Base-by-base conservation (phyloP, 176 grass and related monocot genomes). In the Oryza longistaminata region DNA sequence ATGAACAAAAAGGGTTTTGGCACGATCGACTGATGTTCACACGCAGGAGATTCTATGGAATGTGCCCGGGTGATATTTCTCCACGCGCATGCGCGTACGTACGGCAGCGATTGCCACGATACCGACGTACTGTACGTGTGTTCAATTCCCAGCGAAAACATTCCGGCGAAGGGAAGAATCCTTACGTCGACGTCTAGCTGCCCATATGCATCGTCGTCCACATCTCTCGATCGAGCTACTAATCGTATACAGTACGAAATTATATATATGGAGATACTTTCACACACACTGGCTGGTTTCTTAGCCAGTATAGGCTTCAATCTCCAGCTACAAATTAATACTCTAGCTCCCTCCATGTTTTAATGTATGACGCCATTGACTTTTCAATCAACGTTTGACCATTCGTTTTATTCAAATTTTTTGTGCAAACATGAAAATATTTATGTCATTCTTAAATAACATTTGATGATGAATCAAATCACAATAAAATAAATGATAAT, bases 61-160 rank as follows among this genome's bases (percentile, higher is more conserved):
- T 82, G 68, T 70, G 77, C 25, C 33, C 4, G n/a, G 9, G 12
- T 9, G 69, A n/a, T 64, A 40, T 40, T 40, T 15, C 5, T 53
- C 15, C 50, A 53, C 50, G 34, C 49, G 33, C 52, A 62, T 16
- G 33, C 52, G 43, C 26, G 15, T 9, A 2, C 27, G 37, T 9
- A 2, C 27, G 37, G 81, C n/a, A 71, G n/a, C n/a, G 68, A 66
- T 74, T 24, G 64, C 25, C 25, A 49, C 11, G 81, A 66, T 45
- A 25, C 81, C 3, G 70, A 83, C 70, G 81, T 74, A 40, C 39
- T 40, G 6, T 70, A 55, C 53, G 39, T 49, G 81, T 31, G 64
- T 25, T 37, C 35, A 37, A 6, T 37, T 48, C 24, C 26, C 4
- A 25, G 55, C 35, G 39, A 34, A 66, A 45, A 7, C 55, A 15